Evolutionary conservation across 129 eudicot genomes (phyloP), one percentile per base, ranked within the genome.

Genomic region (Centaurea solstitialis): DNA sequence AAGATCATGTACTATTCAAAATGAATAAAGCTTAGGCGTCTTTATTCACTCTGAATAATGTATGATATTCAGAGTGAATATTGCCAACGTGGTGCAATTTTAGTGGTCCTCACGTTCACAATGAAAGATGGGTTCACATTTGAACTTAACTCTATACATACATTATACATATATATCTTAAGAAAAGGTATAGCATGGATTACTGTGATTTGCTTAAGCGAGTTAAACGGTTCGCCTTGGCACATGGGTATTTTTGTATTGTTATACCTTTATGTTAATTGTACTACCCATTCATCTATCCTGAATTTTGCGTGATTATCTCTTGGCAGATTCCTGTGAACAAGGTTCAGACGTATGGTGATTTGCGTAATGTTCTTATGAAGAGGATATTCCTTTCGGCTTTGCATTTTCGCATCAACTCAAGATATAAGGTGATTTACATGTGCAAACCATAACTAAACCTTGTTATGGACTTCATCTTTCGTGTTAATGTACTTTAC

Each of bases 341-440:
- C 83, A 96, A 96, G 90, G 99, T 93, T 81, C 86, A 83, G 35
- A 93, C 98, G 2, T 93, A 80, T 73, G 95, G 95, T 10, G 97
- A 93, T 83, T 80, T 96, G 82, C 91, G 99, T 70, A 93, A 89
- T 75, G 98, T 96, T 83, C 90, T 96, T 77, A 96, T 96, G 99
- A 96, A 96, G 90, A 89, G 99, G 84, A 96, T 96, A 82, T 93
- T 96, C 78, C 97, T 96, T 76, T 93, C 98, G 30, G 99, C 99
- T 70, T 90, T 96, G 81, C 99, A 96, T 89, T 96, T 96, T 83
- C 90, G 99, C 80, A 93, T 96, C 30, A 96, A 96, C 81, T 93
- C 99, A 21, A 87, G 99, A 89, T 96, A 96, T 85, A 93, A 96
- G 99, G 99, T 96, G 86, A 69, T 72, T 22, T 70, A 6, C 38